Base-by-base conservation (phyloP, 2,329 filamentous ascomycete species). In the Fusarium oligoseptatum region DNA sequence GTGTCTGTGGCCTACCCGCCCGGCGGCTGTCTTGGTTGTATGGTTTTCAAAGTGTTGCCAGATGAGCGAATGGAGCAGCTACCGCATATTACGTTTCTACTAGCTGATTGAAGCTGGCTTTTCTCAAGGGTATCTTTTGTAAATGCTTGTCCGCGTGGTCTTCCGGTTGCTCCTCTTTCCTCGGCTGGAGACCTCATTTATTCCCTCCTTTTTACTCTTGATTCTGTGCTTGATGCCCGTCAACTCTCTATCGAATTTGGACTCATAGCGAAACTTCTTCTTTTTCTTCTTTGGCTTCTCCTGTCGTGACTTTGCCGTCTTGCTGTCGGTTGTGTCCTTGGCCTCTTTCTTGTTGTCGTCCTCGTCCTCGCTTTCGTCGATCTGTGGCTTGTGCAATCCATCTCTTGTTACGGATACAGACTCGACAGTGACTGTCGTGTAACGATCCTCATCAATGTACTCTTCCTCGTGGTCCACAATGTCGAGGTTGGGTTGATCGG, bases 361-460 rank as follows among this genome's bases (percentile, higher is more conserved):
- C 60, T 82, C 82, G 6, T 83, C 81, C 24, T 85, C 83, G n/a
- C 83, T 82, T 11, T 82, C 80, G 6, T 72, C 76, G 67, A 84
- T 76, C 50, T 85, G 81, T 4, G 84, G 82, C 77, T 89, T 92
- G 67, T 90, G 87, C 57, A 97, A 84, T 1, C 94, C 94, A 65
- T 95, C 91, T 75, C 91, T 90, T 14, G 93, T 92, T 17, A 97
- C 89, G 72, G 92, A 93, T 76, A 99, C 95, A 12, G 94, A 93
- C 82, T 98, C 96, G 1, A 99, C 92, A 0, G 94, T 98, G 29
- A 99, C 97, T 1, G 95, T 98, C 1, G 97, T 98, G 82, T 95
- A 98, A 81, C 93, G 94, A 82, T 98, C 96, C 82, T 98, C 97
- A 82, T 99, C 97, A 75, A 98, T 90, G 84, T 98, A 99, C 82